These are phyloP conservation scores for Epichloe festucae DNA, from an alignment of 2,329 filamentous ascomycete genomes.

Conservation along the genomic window DNA sequence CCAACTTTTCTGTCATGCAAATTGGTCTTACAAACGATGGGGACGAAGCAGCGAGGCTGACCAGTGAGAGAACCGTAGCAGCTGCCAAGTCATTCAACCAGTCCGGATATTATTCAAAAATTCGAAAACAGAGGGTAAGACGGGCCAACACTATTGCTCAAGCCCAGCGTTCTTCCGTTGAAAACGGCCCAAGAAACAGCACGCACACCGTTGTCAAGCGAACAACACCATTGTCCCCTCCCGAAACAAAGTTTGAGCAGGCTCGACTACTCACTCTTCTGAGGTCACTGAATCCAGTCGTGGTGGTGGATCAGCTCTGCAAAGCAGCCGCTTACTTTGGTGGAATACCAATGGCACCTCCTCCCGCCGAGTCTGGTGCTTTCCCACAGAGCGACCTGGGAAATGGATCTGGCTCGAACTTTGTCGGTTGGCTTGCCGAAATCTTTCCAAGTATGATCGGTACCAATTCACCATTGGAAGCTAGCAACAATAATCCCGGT, in stretches of 20 bases:
- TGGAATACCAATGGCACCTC: conserved; percentile 41
- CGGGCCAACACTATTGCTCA: background rate
- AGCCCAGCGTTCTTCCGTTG: background rate
- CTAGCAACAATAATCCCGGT: background rate
- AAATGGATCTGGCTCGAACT: conserved; percentile 44
- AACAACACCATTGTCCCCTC: conserved; percentile 15
- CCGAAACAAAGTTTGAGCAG: conserved; percentile 45
- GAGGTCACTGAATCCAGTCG: conserved; percentile 38
- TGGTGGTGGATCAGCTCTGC: conserved; percentile 49
- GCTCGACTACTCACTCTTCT: conserved; percentile 45
- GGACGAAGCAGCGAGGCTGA: conserved; percentile 43
- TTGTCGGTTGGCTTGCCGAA: conserved; percentile 50
- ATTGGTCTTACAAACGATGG: conserved; percentile 40
- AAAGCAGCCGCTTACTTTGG: conserved; percentile 52
- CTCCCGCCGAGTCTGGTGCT: conserved; percentile 30
- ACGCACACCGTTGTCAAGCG: background rate
- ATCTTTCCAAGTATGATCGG: conserved; percentile 30
- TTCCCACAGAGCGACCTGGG: conserved; percentile 44
- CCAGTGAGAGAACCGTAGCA: conserved; percentile 47
- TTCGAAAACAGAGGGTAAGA: conserved; percentile 10
- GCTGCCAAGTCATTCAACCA: conserved; percentile 43
- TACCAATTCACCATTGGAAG: background rate
- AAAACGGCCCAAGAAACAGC: background rate
- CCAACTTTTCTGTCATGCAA: conserved; percentile 51
- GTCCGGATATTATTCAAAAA: conserved; percentile 38